These are phyloP conservation scores for Sclerotinia spermophila DNA, from an alignment of 2,329 filamentous ascomycete genomes.

Conservation along the genomic window DNA sequence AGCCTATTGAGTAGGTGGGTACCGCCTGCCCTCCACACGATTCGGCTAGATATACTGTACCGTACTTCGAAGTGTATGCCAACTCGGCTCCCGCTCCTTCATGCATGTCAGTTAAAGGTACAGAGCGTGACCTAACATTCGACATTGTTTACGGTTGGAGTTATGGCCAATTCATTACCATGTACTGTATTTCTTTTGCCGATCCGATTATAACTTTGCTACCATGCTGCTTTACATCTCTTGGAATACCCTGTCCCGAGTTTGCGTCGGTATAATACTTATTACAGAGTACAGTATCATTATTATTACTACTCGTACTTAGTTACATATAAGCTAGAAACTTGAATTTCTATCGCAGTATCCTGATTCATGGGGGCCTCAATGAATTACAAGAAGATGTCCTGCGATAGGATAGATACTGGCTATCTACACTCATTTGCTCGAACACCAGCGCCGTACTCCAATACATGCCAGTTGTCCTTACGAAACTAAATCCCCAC, in stretches of 20 bases:
- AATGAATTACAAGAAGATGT: background rate
- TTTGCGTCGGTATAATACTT: background rate
- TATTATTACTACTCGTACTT: no score
- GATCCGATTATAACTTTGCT: background rate
- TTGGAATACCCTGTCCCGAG: background rate
- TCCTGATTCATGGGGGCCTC: background rate
- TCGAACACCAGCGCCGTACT: background rate
- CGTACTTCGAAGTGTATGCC: background rate
- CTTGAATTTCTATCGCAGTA: background rate
- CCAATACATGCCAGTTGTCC: constrained; percentile 14
- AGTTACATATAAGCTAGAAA: background rate
- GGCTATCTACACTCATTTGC: background rate
- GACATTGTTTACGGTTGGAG: background rate
- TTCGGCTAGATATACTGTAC: background rate
- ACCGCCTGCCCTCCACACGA: background rate
- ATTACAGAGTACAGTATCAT: background rate
- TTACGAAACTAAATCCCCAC: background rate
- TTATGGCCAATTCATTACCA: no score
- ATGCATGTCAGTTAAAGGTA: background rate
- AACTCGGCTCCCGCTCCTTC: background rate
- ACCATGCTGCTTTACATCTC: background rate
- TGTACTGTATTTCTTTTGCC: background rate
- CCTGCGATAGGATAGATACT: background rate
- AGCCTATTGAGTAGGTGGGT: background rate
- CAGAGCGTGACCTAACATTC: background rate